These are phyloP conservation scores for Neurospora intermedia DNA, from an alignment of 495 filamentous ascomycete genomes.

Conservation along the genomic window DNA sequence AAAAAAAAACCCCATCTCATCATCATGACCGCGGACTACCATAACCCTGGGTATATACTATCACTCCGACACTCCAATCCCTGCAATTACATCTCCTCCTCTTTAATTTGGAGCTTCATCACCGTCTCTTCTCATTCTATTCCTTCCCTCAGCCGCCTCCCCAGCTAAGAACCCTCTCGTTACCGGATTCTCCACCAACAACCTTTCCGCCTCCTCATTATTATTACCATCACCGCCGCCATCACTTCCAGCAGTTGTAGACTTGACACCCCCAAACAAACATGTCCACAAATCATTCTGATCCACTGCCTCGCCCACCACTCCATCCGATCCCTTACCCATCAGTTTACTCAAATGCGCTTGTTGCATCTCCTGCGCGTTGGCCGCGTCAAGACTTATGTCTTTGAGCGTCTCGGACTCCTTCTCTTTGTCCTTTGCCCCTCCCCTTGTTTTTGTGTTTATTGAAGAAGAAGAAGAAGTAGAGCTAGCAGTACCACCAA, in stretches of 20 bases:
- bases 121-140: background rate
- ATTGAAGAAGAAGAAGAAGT: background rate
- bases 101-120: background rate
- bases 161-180: slow-evolving; percentile 20
- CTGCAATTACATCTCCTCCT: background rate
- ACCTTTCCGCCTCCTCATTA: slow-evolving; percentile 5
- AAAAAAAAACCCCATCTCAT: too few relatives aligned
- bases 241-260: background rate
- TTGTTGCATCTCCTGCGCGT: slow-evolving; percentile 69
- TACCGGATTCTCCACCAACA: slow-evolving; percentile 5
- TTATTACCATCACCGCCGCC: background rate
- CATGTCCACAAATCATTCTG: slow-evolving; percentile 82
- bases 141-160: slow-evolving; percentile 19
- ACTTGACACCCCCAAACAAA: slow-evolving; percentile 55
- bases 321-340: slow-evolving; percentile 42
- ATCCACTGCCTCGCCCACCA: slow-evolving; percentile 71
- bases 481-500: too few relatives aligned
- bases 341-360: slow-evolving; percentile 57
- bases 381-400: slow-evolving; percentile 60
- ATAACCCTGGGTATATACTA: background rate
- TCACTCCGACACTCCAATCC: background rate
- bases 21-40: background rate
- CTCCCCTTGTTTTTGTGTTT: slow-evolving; percentile 8
- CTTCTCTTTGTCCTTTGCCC: slow-evolving; percentile 22
- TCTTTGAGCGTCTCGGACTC: slow-evolving; percentile 20